phyloP scores from a whole-genome alignment of 805 yeast species.

The Sungouiella thailandica region DNA sequence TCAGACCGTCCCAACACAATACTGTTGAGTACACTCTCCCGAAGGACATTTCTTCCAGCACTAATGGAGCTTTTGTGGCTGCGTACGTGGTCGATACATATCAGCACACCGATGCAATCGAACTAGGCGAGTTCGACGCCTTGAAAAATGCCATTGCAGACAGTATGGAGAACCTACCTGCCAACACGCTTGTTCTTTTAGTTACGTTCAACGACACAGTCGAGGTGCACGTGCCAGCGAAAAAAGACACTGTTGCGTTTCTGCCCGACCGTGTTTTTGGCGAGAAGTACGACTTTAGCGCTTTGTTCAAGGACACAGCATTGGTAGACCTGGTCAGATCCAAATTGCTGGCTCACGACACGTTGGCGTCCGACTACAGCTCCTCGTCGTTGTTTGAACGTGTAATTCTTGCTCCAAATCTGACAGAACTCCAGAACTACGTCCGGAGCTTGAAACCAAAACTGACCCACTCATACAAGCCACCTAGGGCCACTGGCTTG shows the following conservation, averaged over 20 bases:
- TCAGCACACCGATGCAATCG: conserved; percentile 22
- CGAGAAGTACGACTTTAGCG: conserved; percentile 2
- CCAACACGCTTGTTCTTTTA: conserved; percentile 15
- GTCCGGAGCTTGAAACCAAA: conserved; percentile 19
- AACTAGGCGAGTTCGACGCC: conserved; percentile 7
- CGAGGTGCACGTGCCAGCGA: conserved; percentile 15
- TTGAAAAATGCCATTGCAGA: conserved; percentile 10
- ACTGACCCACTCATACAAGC: conserved; percentile 23
- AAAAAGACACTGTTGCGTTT: not conserved
- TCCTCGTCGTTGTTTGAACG: not conserved
- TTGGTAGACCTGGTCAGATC: not conserved
- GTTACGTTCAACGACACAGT: conserved; percentile 28
- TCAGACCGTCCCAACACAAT: conserved; percentile 18
- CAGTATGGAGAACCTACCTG: conserved; percentile 14
- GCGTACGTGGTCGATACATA: conserved; percentile 27
- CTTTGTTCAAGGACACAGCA: not conserved
- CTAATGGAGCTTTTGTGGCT: conserved; percentile 11
- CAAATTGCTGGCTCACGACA: conserved; percentile 1
- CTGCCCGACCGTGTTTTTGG: not conserved
- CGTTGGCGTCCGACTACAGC: not conserved
- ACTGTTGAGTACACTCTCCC: conserved; percentile 32
- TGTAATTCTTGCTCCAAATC: not conserved
- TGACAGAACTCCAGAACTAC: conserved; percentile 5
- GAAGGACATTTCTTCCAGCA: conserved; percentile 15
- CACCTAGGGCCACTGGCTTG: conserved; percentile 31